Percentiles rank a stretch among this genome's conserved stretches.
These are phyloP conservation scores for Smittium mucronatum DNA, from an alignment of 371 early-diverging fungal genomes.

Conservation along the genomic window DNA sequence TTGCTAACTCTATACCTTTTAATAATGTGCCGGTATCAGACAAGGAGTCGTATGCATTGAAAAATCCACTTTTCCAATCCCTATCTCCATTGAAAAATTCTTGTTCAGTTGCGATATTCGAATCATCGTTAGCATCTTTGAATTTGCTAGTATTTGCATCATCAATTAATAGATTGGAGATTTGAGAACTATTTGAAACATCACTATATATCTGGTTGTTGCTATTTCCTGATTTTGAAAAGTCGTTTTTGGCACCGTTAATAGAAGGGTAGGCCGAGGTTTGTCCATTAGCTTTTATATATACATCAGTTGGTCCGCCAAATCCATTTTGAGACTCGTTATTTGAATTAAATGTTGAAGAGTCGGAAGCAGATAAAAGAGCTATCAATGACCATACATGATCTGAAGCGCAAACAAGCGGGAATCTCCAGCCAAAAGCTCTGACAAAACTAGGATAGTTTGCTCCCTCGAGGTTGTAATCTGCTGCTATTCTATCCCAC, in stretches of 20 bases:
- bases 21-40: conserved; percentile 40
- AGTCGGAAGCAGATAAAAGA: conserved; percentile 44
- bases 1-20: conserved; percentile 55
- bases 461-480: conserved; percentile 64
- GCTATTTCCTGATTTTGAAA: conserved; percentile 14
- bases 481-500: conserved; percentile 54
- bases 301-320: too few species aligned
- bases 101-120: conserved; percentile 11
- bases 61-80: conserved; percentile 65
- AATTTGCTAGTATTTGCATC: neutral
- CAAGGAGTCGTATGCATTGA: conserved; percentile 56
- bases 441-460: conserved; percentile 65
- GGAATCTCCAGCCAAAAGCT: conserved; percentile 60
- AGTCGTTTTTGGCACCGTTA: neutral
- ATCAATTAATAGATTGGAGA: neutral
- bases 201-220: neutral
- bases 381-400: conserved; percentile 65
- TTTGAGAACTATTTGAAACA: neutral
- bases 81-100: conserved; percentile 12
- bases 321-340: too few species aligned
- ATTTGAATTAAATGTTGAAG: conserved; percentile 10
- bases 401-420: conserved; percentile 62
- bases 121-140: neutral
- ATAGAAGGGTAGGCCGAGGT: conserved; percentile 7
- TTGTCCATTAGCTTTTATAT: neutral